phyloP scores from a whole-genome alignment of 1,139 yeast species.

The Debaryomycetaceae sp. region DNA sequence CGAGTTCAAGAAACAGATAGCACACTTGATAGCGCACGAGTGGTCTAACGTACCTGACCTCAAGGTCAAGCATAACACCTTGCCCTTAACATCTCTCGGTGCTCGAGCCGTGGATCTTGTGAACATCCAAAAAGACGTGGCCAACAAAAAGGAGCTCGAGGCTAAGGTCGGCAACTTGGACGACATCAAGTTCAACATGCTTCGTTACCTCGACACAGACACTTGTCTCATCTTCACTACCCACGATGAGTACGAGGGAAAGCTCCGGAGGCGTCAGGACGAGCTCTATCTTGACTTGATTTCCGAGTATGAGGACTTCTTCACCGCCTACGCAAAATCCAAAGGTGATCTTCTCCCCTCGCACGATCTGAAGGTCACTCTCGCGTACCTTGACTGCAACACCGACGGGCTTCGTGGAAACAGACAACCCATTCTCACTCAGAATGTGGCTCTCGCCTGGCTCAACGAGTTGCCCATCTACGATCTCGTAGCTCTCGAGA shows the following conservation, averaged over 20 bases:
- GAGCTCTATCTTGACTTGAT: slow-evolving; percentile 74
- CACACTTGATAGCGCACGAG: slow-evolving; percentile 77
- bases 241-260: slow-evolving; percentile 77
- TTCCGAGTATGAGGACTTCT: slow-evolving; percentile 57
- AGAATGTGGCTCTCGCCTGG: slow-evolving; percentile 63
- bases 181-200: slow-evolving; percentile 52
- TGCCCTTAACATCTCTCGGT: slow-evolving; percentile 84
- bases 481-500: slow-evolving; percentile 85
- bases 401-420: slow-evolving; percentile 78
- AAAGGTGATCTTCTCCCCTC: slow-evolving; percentile 25
- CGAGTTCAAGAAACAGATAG: slow-evolving; percentile 54
- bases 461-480: slow-evolving; percentile 60
- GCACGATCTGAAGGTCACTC: slow-evolving; percentile 23
- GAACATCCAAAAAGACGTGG: slow-evolving; percentile 20
- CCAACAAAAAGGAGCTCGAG: slow-evolving; percentile 41
- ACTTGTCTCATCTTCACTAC: slow-evolving; percentile 87
- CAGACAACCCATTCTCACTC: slow-evolving; percentile 59
- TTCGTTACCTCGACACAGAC: slow-evolving; percentile 90
- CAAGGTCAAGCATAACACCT: slow-evolving; percentile 71
- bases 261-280: slow-evolving; percentile 71
- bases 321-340: slow-evolving; percentile 43
- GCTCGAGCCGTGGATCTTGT: slow-evolving; percentile 80
- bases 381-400: slow-evolving; percentile 75
- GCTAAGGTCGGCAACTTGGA: slow-evolving; percentile 61
- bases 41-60: slow-evolving; percentile 77